phyloP scores from a whole-genome alignment of 495 filamentous ascomycete species.

The Penicillium argentinense region DNA sequence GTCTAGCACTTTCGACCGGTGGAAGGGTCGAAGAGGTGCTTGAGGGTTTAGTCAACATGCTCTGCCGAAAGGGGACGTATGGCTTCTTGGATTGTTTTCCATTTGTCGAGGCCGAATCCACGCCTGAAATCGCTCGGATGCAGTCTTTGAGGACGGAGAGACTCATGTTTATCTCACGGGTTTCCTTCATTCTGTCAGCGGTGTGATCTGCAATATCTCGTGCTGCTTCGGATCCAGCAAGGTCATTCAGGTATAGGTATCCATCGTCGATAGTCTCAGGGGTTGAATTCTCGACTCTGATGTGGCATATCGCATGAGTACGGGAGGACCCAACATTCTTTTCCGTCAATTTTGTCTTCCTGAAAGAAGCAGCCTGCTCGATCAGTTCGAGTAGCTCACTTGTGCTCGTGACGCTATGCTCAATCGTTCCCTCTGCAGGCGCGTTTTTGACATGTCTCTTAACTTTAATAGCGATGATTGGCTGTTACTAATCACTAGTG shows the following conservation, averaged over 20 bases:
- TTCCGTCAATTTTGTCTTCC: conserved; percentile 26
- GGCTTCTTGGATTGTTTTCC: conserved; percentile 18
- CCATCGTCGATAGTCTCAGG: conserved; percentile 29
- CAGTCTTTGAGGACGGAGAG: conserved; percentile 43
- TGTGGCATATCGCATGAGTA: conserved; percentile 48
- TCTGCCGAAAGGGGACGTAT: conserved; percentile 35
- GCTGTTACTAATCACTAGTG: too few species aligned
- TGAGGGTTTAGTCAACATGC: conserved; percentile 38
- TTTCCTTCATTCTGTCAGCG: conserved; percentile 37
- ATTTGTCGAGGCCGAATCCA: not conserved
- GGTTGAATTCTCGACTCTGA: conserved; percentile 36
- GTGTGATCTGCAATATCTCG: conserved; percentile 29
- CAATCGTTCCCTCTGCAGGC: too few species aligned
- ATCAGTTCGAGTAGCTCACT: conserved; percentile 21
- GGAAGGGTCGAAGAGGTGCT: conserved; percentile 28
- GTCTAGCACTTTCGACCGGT: conserved; percentile 23
- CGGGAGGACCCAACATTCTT: conserved; percentile 49
- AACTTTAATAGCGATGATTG: too few species aligned
- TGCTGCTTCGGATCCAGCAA: conserved; percentile 45
- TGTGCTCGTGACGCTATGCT: conserved; percentile 9
- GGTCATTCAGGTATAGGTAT: conserved; percentile 45
- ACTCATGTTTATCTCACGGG: conserved; percentile 46
- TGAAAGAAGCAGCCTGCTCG: conserved; percentile 23
- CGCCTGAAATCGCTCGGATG: conserved; percentile 27
- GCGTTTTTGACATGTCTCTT: too few species aligned